Base-by-base conservation (phyloP, 495 filamentous ascomycete genomes). In the Astrocystis sublimbata region DNA sequence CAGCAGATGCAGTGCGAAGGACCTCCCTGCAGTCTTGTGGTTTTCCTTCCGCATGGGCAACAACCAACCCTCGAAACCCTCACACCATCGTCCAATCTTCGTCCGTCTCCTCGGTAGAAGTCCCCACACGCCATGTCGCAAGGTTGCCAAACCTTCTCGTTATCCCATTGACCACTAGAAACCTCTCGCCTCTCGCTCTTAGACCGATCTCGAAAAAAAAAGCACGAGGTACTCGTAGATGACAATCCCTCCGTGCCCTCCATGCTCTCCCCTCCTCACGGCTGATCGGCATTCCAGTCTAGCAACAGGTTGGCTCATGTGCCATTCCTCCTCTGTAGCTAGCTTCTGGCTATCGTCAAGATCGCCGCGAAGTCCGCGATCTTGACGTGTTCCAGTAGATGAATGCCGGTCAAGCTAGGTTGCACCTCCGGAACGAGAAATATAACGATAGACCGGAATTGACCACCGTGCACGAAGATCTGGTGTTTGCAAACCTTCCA, bases 101-200 rank as follows among this genome's bases (percentile, higher is more conserved):
- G 35, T 36, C n/a, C 19, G 6, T 30, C 38, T 26, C 7, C 41
- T 46, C 38, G 19, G 30, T 26, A 28, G 21, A 8, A 47, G 38
- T 45, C 35, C 42, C 61, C 61, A 58, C 61, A 42, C 15, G 24
- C 36, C n/a, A 45, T 42, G 43, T 58, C 41, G 46, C 58, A 61
- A 40, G 19, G 24, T 31, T 13, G 26, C 53, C 61, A 58, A 45
- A 52, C 33, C 41, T 58, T 47, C 33, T 58, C 50, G 31, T 63
- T 28, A 35, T 63, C 53, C 35, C 35, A 52, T 63, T 58, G 53
- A 56, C 53, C 53, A 56, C 61, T 41, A 45, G 42, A 28, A 43
- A 38, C 45, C 53, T 30, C 61, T 15, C 9, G 36, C 45, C 53
- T 30, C 61, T 15, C 9, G 36, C n/a, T 40, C 28, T 31, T n/a